Percentiles rank a stretch among this genome's conserved stretches.
Conservation (phyloP, 495 filamentous ascomycete genomes). For the Aspergillus conjunctus region DNA sequence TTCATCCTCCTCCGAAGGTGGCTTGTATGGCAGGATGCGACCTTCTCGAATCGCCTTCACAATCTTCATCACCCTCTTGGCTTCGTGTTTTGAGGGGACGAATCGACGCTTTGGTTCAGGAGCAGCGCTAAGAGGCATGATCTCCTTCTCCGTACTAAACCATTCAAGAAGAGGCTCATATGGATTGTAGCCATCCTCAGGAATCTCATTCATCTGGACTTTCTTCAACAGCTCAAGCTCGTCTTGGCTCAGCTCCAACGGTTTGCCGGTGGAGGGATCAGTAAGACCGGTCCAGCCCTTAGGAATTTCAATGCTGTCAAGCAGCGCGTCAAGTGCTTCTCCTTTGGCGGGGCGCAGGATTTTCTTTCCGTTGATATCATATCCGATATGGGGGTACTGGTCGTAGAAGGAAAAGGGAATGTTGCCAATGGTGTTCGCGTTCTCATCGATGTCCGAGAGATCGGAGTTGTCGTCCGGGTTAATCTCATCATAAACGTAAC, state of each 20-base stretch:
- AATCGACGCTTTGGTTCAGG: slow-evolving; percentile 96
- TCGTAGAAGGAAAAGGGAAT: slow-evolving; percentile 96
- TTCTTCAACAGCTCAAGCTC: slow-evolving; percentile 87
- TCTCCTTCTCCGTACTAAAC: slow-evolving; percentile 85
- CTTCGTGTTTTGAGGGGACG: slow-evolving; percentile 96
- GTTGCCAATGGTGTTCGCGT: slow-evolving; percentile 88
- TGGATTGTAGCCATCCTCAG: slow-evolving; percentile 84
- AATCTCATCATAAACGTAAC: slow-evolving; percentile 84
- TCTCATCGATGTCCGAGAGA: slow-evolving; percentile 78
- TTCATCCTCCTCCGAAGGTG: slow-evolving; percentile 72
- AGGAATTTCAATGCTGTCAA: slow-evolving; percentile 96
- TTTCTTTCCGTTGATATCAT: slow-evolving; percentile 97
- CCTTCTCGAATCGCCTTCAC: slow-evolving; percentile 94
- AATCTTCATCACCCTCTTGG: slow-evolving; percentile 96
- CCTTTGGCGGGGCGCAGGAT: slow-evolving; percentile 95
- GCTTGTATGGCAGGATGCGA: slow-evolving; percentile 87
- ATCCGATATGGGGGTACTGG: slow-evolving; percentile 95
- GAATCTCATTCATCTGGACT: slow-evolving; percentile 87
- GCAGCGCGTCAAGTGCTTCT: slow-evolving; percentile 86
- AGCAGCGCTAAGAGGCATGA: slow-evolving; percentile 91
- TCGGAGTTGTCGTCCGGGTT: slow-evolving; percentile 96
- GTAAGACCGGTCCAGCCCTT: slow-evolving; percentile 97
- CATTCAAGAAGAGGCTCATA: slow-evolving; percentile 93
- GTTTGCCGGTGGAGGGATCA: slow-evolving; percentile 89
- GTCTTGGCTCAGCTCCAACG: slow-evolving; percentile 80